phyloP scores from a whole-genome alignment of 2,329 filamentous ascomycete genomes.

The Chlorencoelia australis region DNA sequence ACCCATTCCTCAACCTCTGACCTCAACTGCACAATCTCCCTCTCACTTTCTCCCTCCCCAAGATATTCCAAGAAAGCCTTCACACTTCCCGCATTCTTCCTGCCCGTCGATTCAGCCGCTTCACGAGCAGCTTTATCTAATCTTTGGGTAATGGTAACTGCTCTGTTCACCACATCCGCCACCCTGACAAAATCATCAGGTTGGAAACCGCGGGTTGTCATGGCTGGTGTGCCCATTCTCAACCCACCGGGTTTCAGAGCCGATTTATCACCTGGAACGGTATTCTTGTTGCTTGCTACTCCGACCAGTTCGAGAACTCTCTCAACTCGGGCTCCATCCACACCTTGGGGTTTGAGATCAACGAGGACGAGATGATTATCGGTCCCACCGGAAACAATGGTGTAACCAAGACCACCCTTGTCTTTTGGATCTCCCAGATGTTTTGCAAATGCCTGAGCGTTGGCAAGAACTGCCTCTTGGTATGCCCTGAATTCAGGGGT shows the following conservation, averaged over 20 bases:
- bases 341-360: slow-evolving; percentile 77
- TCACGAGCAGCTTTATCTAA: slow-evolving; percentile 64
- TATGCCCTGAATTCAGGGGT: slow-evolving; percentile 85
- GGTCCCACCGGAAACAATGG: slow-evolving; percentile 84
- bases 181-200: slow-evolving; percentile 82
- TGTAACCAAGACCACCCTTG: slow-evolving; percentile 72
- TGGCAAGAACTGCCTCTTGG: slow-evolving; percentile 80
- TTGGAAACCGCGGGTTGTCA: slow-evolving; percentile 92
- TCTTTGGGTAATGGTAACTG: slow-evolving; percentile 67
- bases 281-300: slow-evolving; percentile 99
- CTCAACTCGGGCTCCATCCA: slow-evolving; percentile 86
- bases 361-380: slow-evolving; percentile 95
- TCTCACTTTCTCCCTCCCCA: slow-evolving; percentile 54
- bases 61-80: slow-evolving; percentile 60
- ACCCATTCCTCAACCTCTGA: slow-evolving; percentile 73
- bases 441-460: slow-evolving; percentile 76
- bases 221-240: slow-evolving; percentile 89
- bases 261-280: slow-evolving; percentile 88
- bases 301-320: slow-evolving; percentile 84
- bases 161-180: slow-evolving; percentile 75
- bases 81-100: slow-evolving; percentile 55
- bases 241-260: slow-evolving; percentile 88
- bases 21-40: slow-evolving; percentile 63
- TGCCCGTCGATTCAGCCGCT: slow-evolving; percentile 54
- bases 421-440: slow-evolving; percentile 53